Conservation (phyloP, 495 filamentous ascomycete genomes). For the Annulohypoxylon maeteangense region DNA sequence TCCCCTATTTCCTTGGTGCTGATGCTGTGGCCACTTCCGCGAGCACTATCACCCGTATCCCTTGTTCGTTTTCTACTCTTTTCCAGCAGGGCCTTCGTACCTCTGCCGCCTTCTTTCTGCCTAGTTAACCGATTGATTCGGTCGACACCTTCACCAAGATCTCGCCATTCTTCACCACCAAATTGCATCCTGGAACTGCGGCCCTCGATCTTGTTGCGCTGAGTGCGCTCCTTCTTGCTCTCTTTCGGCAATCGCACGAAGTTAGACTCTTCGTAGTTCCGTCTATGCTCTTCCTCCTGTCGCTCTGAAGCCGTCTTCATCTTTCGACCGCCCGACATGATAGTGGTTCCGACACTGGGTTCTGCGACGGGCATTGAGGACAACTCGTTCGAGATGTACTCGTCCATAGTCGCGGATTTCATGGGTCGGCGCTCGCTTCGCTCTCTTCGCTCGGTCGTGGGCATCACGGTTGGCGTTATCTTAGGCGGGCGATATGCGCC, state of each 20-base stretch:
- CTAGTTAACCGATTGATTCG: constrained; percentile 77
- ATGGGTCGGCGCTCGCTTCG: constrained; percentile 65
- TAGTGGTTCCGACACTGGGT: constrained; percentile 86
- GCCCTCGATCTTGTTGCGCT: constrained; percentile 57
- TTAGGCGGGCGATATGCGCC: constrained; percentile 85
- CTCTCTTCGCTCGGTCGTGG: constrained; percentile 66
- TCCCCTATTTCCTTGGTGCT: constrained; percentile 67
- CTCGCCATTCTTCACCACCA: constrained; percentile 87
- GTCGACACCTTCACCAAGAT: constrained; percentile 80
- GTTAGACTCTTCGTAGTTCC: constrained; percentile 86
- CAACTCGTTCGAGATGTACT: constrained; percentile 84
- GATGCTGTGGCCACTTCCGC: constrained; percentile 60
- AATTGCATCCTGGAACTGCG: constrained; percentile 63
- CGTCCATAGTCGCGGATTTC: constrained; percentile 83
- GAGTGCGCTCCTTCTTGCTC: constrained; percentile 78
- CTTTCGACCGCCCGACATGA: constrained; percentile 75
- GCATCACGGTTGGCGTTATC: constrained; percentile 80
- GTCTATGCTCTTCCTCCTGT: constrained; percentile 74
- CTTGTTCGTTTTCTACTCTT: constrained; percentile 80
- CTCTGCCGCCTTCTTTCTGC: constrained; percentile 63
- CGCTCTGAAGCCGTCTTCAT: constrained; percentile 76
- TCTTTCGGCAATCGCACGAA: constrained; percentile 83
- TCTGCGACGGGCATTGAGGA: constrained; percentile 79
- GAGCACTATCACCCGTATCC: constrained; percentile 66
- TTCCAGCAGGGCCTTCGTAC: constrained; percentile 71